Base-by-base conservation (phyloP, 1,284 basidiomycete genomes). In the Apiotrichum sp. region DNA sequence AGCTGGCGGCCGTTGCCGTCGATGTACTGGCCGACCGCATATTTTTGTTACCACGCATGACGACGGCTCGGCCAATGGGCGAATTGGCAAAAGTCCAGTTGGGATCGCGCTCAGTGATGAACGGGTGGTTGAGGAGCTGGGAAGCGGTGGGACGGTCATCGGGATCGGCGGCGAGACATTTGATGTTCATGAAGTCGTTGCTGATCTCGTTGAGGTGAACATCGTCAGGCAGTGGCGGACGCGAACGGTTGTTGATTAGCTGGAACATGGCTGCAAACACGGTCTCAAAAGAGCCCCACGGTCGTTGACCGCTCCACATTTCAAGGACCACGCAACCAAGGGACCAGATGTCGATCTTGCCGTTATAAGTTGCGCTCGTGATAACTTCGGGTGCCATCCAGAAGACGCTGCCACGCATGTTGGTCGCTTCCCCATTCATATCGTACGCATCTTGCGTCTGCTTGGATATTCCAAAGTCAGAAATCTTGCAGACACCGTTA, bases 301-400 rank as follows among this genome's bases (percentile, higher is more conserved):
- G 95, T 50, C 95, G 79, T 66, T 86, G 83, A 4, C 95, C 96
- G 10, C 91, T 88, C 84, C 93, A 93, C 96, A 98, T 98, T 77
- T 98, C 95, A 62, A 98, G 80, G 4, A 96, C 88, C 13, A 98
- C 90, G 77, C 95, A 99, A 0, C 95, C 95, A 3, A 98, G 82
- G 71, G 89, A 92, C 96, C 95, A 98, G 63, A 98, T 97, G 71
- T 98, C 96, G 39, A 97, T 87, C 77, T 98, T 98, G 66, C 88
- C 91, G 65, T 89, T 92, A 74, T 98, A 98, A 38, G 86, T 86
- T 31, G 62, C 54, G 8, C 66, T 62, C 45, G 67, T 67, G 60
- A 88, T 84, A 58, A 98, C 91, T 78, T 99, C 95, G 1, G 95
- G 96, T 6, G 96, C 95, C 95, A 98, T 99, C 90, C 96, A 99